Conservation (phyloP, 1,284 basidiomycete genomes). For the Chalciporus piperatoides region DNA sequence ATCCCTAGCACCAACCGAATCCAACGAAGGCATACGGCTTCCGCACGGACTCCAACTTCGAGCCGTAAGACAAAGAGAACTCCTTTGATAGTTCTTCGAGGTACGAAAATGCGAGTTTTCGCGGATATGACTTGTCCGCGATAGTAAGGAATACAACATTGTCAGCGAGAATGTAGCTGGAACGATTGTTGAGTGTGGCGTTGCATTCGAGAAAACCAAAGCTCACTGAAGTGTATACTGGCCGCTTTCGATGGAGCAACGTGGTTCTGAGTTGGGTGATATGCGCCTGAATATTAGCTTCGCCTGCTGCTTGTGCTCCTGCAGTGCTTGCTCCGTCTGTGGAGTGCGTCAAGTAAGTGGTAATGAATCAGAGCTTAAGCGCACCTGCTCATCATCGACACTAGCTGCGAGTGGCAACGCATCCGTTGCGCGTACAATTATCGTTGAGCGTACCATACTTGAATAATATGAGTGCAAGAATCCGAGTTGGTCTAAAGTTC, state of each 20-base stretch:
- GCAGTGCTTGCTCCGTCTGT: slow-evolving; percentile 88
- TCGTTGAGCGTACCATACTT: slow-evolving; percentile 86
- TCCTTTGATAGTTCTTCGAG: slow-evolving; percentile 97
- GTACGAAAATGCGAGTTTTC: slow-evolving; percentile 97
- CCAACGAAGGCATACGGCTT: slow-evolving; percentile 96
- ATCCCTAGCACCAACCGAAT: slow-evolving; percentile 58
- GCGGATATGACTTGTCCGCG: slow-evolving; percentile 94
- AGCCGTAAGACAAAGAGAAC: slow-evolving; percentile 87
- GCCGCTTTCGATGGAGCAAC: slow-evolving; percentile 96
- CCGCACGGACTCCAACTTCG: slow-evolving; percentile 79
- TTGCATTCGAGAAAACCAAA: not conserved
- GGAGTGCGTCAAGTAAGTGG: slow-evolving; percentile 7
- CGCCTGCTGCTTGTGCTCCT: slow-evolving; percentile 98
- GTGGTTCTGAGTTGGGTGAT: slow-evolving; percentile 89
- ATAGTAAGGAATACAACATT: slow-evolving; percentile 96
- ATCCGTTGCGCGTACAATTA: slow-evolving; percentile 88
- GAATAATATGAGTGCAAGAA: not conserved
- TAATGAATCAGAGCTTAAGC: slow-evolving; percentile 17
- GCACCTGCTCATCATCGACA: slow-evolving; percentile 91
- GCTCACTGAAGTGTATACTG: slow-evolving; percentile 89
- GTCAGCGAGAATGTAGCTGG: slow-evolving; percentile 89
- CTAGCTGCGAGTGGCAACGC: slow-evolving; percentile 91
- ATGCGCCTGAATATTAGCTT: slow-evolving; percentile 96
- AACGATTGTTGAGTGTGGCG: not conserved
- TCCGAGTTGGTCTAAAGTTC: not conserved